These are phyloP conservation scores for Phalaenopsis aphrodite DNA, from an alignment of 106 monocot species.

Conservation along the genomic window DNA sequence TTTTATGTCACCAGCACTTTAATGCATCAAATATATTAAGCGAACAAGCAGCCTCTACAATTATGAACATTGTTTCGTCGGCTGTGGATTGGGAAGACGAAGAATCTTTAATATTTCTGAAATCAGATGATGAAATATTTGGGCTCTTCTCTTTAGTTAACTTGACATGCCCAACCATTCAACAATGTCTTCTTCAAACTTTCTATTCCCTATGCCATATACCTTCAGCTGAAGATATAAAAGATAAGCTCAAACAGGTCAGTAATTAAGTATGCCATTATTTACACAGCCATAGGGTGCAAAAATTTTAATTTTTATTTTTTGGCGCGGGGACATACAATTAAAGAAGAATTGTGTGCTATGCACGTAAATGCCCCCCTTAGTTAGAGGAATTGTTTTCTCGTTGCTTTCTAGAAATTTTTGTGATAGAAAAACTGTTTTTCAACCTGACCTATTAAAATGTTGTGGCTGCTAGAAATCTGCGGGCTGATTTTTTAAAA, in stretches of 20 bases:
- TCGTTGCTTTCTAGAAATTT: too few species aligned
- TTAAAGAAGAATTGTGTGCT: too few species aligned
- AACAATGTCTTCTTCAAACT: constrained; percentile 18
- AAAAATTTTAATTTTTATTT: too few species aligned
- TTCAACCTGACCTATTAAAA: too few species aligned
- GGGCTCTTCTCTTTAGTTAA: constrained; percentile 27
- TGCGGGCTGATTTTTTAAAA: too few species aligned
- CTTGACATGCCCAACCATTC: constrained; percentile 14
- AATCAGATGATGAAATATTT: constrained; percentile 29
- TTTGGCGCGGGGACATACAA: too few species aligned
- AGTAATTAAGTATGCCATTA: neutral
- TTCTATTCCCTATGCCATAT: constrained; percentile 19
- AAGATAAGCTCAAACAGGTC: constrained; percentile 28
- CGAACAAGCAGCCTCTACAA: constrained; percentile 15
- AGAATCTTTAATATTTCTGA: constrained; percentile 15
- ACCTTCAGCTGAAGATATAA: constrained; percentile 17
- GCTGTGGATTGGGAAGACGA: neutral
- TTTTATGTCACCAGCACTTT: constrained; percentile 2
- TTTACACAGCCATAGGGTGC: too few species aligned
- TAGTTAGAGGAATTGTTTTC: too few species aligned
- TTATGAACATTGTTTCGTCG: constrained; percentile 25
- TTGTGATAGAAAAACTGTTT: too few species aligned
- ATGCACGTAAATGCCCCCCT: too few species aligned
- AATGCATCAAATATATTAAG: neutral
- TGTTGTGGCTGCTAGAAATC: too few species aligned